Percentiles rank a stretch among this genome's conserved stretches.
Evolutionary conservation across 2,329 filamentous ascomycete genomes (phyloP).

Genomic region (Ustilaginoidea virens): DNA sequence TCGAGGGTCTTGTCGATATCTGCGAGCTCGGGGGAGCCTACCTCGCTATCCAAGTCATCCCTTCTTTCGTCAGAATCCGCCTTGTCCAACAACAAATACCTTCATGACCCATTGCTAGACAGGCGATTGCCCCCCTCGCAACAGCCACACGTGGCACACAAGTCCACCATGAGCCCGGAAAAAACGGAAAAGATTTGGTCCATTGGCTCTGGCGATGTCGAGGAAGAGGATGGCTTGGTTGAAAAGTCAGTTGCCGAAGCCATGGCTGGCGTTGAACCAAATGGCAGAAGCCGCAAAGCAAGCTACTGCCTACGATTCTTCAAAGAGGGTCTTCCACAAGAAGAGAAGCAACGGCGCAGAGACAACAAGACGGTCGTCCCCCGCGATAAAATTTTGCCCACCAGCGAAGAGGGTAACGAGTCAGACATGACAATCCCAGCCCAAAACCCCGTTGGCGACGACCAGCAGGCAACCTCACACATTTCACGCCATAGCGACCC

Average conservation of each 20-base stretch:
- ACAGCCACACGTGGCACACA: constrained; percentile 25
- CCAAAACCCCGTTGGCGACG: not conserved
- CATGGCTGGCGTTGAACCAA: constrained; percentile 44
- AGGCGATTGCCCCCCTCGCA: constrained; percentile 12
- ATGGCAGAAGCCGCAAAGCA: constrained; percentile 49
- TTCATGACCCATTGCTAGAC: constrained; percentile 6
- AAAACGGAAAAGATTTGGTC: constrained; percentile 52
- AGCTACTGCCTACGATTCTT: constrained; percentile 54
- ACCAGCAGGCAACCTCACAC: not conserved
- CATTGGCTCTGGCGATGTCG: constrained; percentile 36
- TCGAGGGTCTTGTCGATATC: constrained; percentile 11
- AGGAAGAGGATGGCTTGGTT: constrained; percentile 39
- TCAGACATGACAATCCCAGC: constrained; percentile 1
- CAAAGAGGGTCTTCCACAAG: constrained; percentile 45
- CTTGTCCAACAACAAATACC: constrained; percentile 5
- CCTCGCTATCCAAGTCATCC: constrained; percentile 9
- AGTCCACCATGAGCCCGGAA: constrained; percentile 30
- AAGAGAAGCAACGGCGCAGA: constrained; percentile 39
- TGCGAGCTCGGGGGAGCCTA: constrained; percentile 13
- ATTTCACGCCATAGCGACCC: constrained; percentile 1
- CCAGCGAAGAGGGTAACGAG: constrained; percentile 16
- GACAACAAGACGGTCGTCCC: constrained; percentile 21
- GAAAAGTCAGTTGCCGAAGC: constrained; percentile 50
- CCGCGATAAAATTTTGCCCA: constrained; percentile 26
- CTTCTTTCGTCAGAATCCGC: constrained; percentile 6